Conservation (phyloP, 495 filamentous ascomycete genomes). For the Tricharina praecox region DNA sequence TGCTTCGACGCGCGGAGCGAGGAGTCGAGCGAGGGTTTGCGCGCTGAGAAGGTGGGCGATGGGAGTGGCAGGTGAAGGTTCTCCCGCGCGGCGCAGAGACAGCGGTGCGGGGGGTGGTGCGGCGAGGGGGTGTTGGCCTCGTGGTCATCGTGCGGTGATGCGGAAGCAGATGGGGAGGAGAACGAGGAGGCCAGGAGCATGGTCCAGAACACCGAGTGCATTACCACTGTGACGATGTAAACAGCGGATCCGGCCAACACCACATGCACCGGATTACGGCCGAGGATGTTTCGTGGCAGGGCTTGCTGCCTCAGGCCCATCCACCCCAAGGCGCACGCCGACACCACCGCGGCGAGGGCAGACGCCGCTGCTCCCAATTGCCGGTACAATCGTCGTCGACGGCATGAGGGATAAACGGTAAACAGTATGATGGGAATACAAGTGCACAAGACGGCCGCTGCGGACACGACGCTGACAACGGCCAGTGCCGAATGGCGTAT, state of each 20-base stretch:
- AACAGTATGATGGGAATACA: constrained; percentile 2
- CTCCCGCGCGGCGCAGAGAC: background rate
- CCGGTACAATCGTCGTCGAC: background rate
- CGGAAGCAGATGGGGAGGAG: background rate
- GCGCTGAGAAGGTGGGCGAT: background rate
- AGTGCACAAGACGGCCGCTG: background rate
- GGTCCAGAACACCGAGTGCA: constrained; percentile 2
- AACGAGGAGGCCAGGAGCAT: background rate
- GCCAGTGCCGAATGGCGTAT: background rate
- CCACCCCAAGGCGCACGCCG: background rate
- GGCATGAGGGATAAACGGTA: background rate
- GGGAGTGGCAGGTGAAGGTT: background rate
- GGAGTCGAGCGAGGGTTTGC: background rate
- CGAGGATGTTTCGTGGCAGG: constrained; percentile 1
- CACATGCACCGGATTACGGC: background rate
- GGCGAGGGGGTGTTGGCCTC: background rate
- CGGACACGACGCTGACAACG: background rate
- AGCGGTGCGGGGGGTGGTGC: background rate
- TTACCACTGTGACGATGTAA: background rate
- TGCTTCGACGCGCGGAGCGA: background rate
- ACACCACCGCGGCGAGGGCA: background rate
- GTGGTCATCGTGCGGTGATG: background rate
- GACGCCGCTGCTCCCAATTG: background rate
- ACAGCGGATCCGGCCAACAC: background rate
- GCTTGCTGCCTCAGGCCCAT: background rate